phyloP scores from a whole-genome alignment of 2,329 filamentous ascomycete species.

The Penicillium italicum region DNA sequence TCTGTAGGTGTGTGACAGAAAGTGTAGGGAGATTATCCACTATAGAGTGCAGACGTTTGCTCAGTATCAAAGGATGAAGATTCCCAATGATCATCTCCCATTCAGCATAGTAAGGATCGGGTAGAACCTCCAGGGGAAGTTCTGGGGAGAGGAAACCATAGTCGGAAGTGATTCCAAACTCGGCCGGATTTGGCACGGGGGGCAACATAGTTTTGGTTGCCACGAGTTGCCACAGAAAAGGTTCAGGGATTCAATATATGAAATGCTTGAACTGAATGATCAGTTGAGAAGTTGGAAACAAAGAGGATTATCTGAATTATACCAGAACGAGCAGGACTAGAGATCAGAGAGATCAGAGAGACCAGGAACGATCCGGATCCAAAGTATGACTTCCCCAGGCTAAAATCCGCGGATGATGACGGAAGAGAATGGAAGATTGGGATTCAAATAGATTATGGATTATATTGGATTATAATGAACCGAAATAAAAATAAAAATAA shows the following conservation, averaged over 20 bases:
- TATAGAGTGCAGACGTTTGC: constrained; percentile 73
- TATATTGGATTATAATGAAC: too few relatives aligned
- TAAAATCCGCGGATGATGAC: neutral
- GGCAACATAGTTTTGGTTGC: constrained; percentile 41
- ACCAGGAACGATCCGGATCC: neutral
- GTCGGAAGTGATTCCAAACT: constrained; percentile 64
- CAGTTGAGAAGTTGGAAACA: neutral
- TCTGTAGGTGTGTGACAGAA: constrained; percentile 74
- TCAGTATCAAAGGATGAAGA: constrained; percentile 80
- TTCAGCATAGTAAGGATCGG: constrained; percentile 87
- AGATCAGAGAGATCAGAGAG: neutral
- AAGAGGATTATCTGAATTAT: neutral
- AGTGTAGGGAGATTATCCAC: constrained; percentile 79
- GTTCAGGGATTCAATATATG: neutral
- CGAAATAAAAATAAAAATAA: too few relatives aligned
- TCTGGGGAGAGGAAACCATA: constrained; percentile 86
- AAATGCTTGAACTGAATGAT: neutral
- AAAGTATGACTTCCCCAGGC: neutral
- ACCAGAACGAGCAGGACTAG: neutral
- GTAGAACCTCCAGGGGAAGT: constrained; percentile 72
- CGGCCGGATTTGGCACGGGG: constrained; percentile 54
- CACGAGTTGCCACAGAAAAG: neutral
- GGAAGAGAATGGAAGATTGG: neutral
- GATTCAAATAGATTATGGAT: neutral
- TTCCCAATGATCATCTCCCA: constrained; percentile 89